A percentile compares a stretch with the other conserved stretches of the same genome.
phyloP scores from a whole-genome alignment of 305 asterid species.

The Withania somnifera region DNA sequence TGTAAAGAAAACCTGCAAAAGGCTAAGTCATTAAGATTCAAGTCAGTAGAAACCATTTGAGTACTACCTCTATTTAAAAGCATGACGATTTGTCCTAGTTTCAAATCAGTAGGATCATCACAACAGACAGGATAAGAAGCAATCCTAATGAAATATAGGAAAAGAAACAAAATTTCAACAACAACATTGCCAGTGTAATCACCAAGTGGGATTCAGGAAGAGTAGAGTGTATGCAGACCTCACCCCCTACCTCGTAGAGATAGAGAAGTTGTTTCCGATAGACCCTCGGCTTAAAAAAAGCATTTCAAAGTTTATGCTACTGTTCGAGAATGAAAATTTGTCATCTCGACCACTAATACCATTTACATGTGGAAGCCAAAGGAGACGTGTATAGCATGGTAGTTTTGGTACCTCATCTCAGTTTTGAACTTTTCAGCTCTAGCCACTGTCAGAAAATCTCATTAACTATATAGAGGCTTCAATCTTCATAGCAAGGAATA shows the following conservation, averaged over 20 bases:
- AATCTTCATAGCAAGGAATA: background rate
- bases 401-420: background rate
- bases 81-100: background rate
- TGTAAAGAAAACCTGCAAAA: conserved; percentile 80
- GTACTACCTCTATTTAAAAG: conserved; percentile 1
- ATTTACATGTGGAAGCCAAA: background rate
- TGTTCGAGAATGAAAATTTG: background rate
- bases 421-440: background rate
- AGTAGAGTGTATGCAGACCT: too few relatives aligned
- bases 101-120: background rate
- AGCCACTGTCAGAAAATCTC: background rate
- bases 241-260: too few relatives aligned
- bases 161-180: background rate
- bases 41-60: conserved; percentile 39
- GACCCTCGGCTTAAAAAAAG: too few relatives aligned
- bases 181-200: too few relatives aligned
- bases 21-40: conserved; percentile 56
- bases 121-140: background rate
- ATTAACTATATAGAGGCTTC: background rate
- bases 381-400: background rate
- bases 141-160: background rate
- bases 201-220: too few relatives aligned
- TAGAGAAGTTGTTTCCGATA: too few relatives aligned
- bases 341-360: background rate
- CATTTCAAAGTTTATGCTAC: background rate